These are phyloP conservation scores for Gracilaria vermiculophylla DNA, from an alignment of 23 red algal species.

Conservation along the genomic window DNA sequence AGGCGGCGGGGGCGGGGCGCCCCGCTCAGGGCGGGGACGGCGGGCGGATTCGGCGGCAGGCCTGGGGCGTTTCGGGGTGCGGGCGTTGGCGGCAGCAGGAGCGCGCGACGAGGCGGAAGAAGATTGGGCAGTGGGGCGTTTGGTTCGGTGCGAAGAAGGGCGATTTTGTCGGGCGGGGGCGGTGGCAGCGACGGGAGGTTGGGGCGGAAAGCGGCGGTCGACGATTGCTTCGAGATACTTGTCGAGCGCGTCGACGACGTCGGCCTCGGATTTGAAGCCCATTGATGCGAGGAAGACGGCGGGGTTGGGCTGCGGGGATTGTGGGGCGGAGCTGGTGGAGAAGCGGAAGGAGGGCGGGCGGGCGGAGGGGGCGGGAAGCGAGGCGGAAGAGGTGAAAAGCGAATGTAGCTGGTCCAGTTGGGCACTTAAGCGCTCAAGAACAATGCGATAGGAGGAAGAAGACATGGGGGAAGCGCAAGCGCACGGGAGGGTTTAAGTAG, in stretches of 20 bases:
- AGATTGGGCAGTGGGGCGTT: background rate
- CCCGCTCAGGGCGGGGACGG: background rate
- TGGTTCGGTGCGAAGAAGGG: background rate
- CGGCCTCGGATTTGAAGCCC: background rate
- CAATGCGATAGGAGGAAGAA: background rate
- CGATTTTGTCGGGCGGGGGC: background rate
- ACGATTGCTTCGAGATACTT: background rate
- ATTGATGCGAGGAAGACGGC: background rate
- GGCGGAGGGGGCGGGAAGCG: background rate
- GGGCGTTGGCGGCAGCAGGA: background rate
- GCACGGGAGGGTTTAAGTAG: background rate
- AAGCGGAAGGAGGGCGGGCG: background rate
- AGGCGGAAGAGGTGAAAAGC: background rate
- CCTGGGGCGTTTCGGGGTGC: conserved; percentile 3
- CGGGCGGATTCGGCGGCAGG: background rate
- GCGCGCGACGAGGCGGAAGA: background rate
- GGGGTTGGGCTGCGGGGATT: background rate
- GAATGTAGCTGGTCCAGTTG: conserved; percentile 4
- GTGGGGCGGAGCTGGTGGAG: background rate
- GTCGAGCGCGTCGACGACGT: conserved; percentile 22
- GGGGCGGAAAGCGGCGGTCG: background rate
- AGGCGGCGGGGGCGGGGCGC: background rate
- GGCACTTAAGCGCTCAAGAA: conserved; percentile 12
- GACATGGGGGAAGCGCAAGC: conserved; percentile 26
- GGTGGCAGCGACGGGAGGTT: background rate